These are phyloP conservation scores for Pholiota microspora DNA, from an alignment of 768 basidiomycete species.

Conservation along the genomic window DNA sequence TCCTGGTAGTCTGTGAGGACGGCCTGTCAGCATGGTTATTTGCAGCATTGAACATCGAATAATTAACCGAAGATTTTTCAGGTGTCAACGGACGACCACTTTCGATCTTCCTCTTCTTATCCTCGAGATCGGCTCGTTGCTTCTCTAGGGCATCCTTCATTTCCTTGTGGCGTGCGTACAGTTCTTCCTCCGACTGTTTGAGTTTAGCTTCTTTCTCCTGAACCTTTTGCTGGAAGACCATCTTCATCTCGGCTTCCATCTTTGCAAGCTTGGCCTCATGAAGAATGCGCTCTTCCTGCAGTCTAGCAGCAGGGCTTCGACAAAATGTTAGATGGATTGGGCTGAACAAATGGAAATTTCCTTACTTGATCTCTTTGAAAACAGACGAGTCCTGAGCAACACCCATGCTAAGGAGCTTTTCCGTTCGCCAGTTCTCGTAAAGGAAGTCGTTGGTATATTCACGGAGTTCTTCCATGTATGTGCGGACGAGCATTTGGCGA, in stretches of 20 bases:
- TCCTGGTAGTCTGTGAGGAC: conserved; percentile 49
- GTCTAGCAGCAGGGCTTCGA: conserved; percentile 86
- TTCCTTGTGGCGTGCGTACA: conserved; percentile 97
- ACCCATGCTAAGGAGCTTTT: conserved; percentile 96
- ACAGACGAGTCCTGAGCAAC: conserved; percentile 96
- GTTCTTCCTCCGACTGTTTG: conserved; percentile 98
- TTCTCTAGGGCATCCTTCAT: conserved; percentile 99
- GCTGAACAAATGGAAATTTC: neutral
- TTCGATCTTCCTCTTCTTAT: conserved; percentile 97
- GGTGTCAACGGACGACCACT: conserved; percentile 93
- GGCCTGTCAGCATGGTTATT: conserved; percentile 14
- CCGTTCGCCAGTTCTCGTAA: conserved; percentile 98
- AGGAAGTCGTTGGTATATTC: conserved; percentile 95
- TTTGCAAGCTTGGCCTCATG: conserved; percentile 98
- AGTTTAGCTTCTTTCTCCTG: conserved; percentile 99
- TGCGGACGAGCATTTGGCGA: conserved; percentile 97
- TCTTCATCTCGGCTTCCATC: conserved; percentile 99
- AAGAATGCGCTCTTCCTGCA: conserved; percentile 93
- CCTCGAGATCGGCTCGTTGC: conserved; percentile 92
- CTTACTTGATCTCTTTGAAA: conserved; percentile 98
- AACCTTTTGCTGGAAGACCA: conserved; percentile 99
- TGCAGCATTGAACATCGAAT: conserved; percentile 1
- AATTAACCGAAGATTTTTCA: conserved; percentile 82
- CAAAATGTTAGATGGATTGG: conserved; percentile 13
- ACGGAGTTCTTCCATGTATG: conserved; percentile 98